Evolutionary conservation across 805 yeast genomes (phyloP).

Genomic region (Maudiozyma barnettii): DNA sequence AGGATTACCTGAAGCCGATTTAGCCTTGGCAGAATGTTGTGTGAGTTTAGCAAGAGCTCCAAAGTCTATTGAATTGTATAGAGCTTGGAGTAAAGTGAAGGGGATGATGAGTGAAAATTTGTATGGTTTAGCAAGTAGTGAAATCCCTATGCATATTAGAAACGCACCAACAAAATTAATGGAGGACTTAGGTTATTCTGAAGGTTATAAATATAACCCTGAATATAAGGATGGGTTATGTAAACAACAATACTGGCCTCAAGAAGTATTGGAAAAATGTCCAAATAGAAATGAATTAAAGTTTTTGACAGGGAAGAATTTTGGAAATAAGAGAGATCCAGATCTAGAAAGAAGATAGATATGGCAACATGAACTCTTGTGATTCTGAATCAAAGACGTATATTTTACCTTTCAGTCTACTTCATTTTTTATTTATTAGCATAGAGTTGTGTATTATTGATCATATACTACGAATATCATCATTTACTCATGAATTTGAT

Average conservation of each 20-base stretch:
- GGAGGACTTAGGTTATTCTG: constrained; percentile 80
- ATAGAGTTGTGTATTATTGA: no score
- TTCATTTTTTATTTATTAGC: no score
- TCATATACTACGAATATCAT: no score
- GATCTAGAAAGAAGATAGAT: constrained; percentile 26
- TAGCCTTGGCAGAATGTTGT: constrained; percentile 84
- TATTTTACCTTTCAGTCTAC: no score
- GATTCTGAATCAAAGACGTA: neutral
- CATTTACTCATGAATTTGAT: no score
- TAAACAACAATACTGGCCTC: constrained; percentile 68
- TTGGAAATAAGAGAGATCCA: constrained; percentile 41
- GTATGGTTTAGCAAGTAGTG: constrained; percentile 39
- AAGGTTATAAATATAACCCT: constrained; percentile 85
- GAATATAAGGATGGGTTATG: constrained; percentile 63
- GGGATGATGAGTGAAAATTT: constrained; percentile 45
- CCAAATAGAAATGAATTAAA: constrained; percentile 28
- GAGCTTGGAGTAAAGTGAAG: constrained; percentile 68
- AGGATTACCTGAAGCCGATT: constrained; percentile 92
- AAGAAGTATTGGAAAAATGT: constrained; percentile 33
- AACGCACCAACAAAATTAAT: constrained; percentile 92
- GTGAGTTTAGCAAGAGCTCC: constrained; percentile 80
- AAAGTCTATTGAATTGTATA: constrained; percentile 77
- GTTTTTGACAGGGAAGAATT: constrained; percentile 45
- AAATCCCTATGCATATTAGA: constrained; percentile 66
- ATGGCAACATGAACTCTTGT: no score